phyloP scores from a whole-genome alignment of 2,329 filamentous ascomycete genomes.

The Anisogramma anomala region DNA sequence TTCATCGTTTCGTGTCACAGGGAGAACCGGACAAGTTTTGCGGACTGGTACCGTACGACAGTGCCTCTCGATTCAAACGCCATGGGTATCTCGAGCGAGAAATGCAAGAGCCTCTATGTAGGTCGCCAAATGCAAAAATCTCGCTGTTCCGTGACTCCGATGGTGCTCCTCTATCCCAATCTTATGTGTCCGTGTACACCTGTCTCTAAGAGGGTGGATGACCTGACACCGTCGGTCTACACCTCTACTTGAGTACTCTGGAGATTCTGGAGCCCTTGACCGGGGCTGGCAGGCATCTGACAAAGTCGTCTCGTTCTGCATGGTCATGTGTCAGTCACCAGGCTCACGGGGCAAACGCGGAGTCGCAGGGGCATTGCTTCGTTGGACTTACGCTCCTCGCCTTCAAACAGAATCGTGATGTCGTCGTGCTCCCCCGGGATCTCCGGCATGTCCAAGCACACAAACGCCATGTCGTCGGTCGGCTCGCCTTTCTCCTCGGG shows the following conservation, averaged over 20 bases:
- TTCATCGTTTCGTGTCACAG: no score
- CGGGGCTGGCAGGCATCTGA: slow-evolving; percentile 41
- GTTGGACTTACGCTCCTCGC: slow-evolving; percentile 52
- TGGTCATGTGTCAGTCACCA: slow-evolving; percentile 13
- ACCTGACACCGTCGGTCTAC: no score
- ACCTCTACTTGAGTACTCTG: slow-evolving; percentile 18
- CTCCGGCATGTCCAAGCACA: slow-evolving; percentile 78
- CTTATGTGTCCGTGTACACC: no score
- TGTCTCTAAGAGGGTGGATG: no score
- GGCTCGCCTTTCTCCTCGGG: slow-evolving; percentile 34
- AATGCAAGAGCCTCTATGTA: slow-evolving; percentile 13
- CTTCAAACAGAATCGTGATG: slow-evolving; percentile 75
- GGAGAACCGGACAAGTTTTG: no score
- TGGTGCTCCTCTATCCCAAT: background rate
- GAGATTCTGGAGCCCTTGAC: slow-evolving; percentile 37
- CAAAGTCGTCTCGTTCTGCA: slow-evolving; percentile 43
- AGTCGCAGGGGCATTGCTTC: no score
- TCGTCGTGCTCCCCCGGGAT: slow-evolving; percentile 90
- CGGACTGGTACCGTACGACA: no score
- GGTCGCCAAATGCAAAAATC: slow-evolving; percentile 9
- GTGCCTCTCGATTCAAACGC: no score
- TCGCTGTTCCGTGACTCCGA: background rate
- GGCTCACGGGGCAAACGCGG: no score
- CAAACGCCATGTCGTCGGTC: slow-evolving; percentile 54
- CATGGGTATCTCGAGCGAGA: slow-evolving; percentile 14